Evolutionary conservation across 1,284 basidiomycete species (phyloP).

Genomic region (Rhodotorula sp.): DNA sequence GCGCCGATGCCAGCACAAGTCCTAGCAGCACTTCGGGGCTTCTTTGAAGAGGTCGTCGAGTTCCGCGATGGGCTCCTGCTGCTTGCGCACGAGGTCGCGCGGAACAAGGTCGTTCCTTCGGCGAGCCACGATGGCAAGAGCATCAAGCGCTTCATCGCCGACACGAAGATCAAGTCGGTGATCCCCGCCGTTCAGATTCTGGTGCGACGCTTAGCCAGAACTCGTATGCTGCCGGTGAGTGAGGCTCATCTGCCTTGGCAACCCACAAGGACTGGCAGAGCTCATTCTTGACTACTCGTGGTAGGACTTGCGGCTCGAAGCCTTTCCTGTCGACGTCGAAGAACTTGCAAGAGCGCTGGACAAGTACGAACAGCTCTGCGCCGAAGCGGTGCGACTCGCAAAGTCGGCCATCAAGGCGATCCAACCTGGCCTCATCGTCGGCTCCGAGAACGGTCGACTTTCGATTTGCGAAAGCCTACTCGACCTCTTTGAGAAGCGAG

Average conservation of each 20-base stretch:
- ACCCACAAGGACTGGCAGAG: not conserved
- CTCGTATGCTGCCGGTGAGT: too few relatives aligned
- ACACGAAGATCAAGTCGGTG: too few relatives aligned
- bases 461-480: not conserved
- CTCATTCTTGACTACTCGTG: not conserved
- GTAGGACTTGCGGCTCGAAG: not conserved
- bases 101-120: too few relatives aligned
- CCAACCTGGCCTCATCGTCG: not conserved
- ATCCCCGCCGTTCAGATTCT: too few relatives aligned
- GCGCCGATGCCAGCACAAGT: too few relatives aligned
- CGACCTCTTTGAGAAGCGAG: not conserved
- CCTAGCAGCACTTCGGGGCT: too few relatives aligned
- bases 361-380: not conserved
- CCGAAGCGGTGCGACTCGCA: not conserved
- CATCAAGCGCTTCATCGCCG: too few relatives aligned
- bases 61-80: too few relatives aligned
- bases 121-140: too few relatives aligned
- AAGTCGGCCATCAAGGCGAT: not conserved
- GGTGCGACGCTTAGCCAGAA: too few relatives aligned
- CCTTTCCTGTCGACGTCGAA: not conserved
- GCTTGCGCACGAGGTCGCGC: too few relatives aligned
- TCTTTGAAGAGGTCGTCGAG: too few relatives aligned
- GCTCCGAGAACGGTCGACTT: not conserved
- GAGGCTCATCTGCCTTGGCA: not conserved
- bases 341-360: not conserved